Evolutionary conservation across 1,284 basidiomycete genomes (phyloP), one percentile per base, ranked within the genome.

Genomic region (Heterobasidion parviporum): DNA sequence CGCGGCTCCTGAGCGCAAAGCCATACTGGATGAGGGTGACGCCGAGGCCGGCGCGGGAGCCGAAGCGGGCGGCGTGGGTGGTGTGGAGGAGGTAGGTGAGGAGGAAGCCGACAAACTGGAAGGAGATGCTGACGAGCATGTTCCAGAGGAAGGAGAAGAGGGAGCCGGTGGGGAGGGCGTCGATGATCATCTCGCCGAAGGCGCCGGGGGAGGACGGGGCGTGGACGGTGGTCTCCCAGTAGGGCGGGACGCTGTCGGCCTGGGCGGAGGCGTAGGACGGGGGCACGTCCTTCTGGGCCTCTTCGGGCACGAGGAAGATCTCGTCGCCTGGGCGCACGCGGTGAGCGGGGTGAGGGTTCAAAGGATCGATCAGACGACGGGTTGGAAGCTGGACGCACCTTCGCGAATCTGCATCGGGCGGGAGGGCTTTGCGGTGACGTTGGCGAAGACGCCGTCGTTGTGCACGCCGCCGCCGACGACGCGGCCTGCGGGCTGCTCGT

Each of bases 101-200:
- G 59, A 95, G 82, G 81, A 97, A 97, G 50, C 94, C 95, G 62
- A 98, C 87, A 66, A 98, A 98, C 73, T 98, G 94, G 86, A 99
- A 99, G 41, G 92, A 93, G 62, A 94, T 83, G 50, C 92, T 94
- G 57, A 99, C 88, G 57, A 98, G 83, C 68, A 96, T 78, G 68
- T 94, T 94, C 92, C 93, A 95, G 15, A 89, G 79, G 75, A 96
- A 95, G 8, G 87, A 88, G 69, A 96, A 95, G 32, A 92, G 65
- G 6, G 85, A 83, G 35, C 87, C 88, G 7, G 94, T 89, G 41
- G 88, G 83, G 33, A 92, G 76, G 16, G 79, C 79, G 58, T 91
- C 89, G 62, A 92, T 81, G 61, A 89, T 80, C 71, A 91, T 80
- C 62, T 89, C 87, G 48, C 87, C 88, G 36, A 69, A 65, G 50